Conservation (phyloP, 1,139 yeast genomes). For the Ashbya aceris region DNA sequence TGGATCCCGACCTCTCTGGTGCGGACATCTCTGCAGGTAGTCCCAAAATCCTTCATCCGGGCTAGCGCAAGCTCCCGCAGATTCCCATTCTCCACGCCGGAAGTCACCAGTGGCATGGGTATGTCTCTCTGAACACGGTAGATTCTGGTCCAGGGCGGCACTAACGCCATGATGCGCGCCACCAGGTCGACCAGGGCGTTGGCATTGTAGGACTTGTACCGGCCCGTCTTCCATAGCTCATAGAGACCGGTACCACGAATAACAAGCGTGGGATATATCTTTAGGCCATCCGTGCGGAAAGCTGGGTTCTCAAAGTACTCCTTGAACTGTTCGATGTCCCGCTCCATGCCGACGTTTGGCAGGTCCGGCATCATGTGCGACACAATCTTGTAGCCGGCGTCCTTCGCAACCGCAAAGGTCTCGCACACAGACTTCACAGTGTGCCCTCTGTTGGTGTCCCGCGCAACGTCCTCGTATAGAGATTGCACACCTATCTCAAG, state of each 20-base stretch:
- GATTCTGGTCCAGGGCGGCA: conserved; percentile 99
- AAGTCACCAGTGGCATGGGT: conserved; percentile 97
- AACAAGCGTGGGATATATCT: conserved; percentile 90
- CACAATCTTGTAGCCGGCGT: conserved; percentile 95
- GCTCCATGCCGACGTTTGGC: conserved; percentile 97
- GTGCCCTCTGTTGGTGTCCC: conserved; percentile 97
- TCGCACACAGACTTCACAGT: conserved; percentile 95
- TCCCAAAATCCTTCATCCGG: conserved; percentile 96
- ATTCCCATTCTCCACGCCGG: conserved; percentile 98
- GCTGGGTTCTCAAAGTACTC: conserved; percentile 97
- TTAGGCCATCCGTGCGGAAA: conserved; percentile 93
- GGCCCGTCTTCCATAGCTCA: conserved; percentile 94
- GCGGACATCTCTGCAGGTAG: conserved; percentile 93
- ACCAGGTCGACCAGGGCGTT: conserved; percentile 89
- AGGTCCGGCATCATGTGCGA: conserved; percentile 99
- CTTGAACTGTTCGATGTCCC: conserved; percentile 90
- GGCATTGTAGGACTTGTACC: conserved; percentile 90
- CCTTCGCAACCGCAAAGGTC: conserved; percentile 91
- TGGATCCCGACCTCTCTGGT: conserved; percentile 98
- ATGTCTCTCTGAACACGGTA: conserved; percentile 98
- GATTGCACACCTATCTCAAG: conserved; percentile 96
- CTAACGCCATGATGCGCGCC: conserved; percentile 88
- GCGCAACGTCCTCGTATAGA: conserved; percentile 94
- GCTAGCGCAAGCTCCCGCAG: conserved; percentile 91
- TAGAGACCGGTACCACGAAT: conserved; percentile 96